Conservation (phyloP, 2,329 filamentous ascomycete genomes). For the Ophiobolus disseminans region DNA sequence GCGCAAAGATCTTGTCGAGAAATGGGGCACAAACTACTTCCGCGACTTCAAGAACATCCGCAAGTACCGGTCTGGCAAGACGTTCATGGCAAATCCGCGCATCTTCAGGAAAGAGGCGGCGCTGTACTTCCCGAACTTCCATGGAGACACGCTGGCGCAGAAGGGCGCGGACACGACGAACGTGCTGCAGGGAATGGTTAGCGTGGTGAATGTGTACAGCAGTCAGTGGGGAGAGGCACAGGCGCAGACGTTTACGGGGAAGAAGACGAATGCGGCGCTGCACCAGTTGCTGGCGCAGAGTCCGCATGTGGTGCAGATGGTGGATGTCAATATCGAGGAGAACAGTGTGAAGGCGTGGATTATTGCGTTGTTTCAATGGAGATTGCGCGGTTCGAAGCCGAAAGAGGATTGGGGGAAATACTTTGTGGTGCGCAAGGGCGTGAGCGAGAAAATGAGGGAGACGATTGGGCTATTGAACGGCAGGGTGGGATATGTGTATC, state of each 20-base stretch:
- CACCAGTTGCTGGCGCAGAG: slow-evolving; percentile 65
- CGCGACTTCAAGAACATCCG: slow-evolving; percentile 91
- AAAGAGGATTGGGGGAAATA: slow-evolving; percentile 63
- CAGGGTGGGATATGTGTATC: slow-evolving; percentile 92
- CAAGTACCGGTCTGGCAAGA: slow-evolving; percentile 80
- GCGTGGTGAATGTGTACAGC: slow-evolving; percentile 81
- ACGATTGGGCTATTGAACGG: slow-evolving; percentile 77
- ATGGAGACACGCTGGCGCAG: slow-evolving; percentile 73
- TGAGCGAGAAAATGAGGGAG: slow-evolving; percentile 64
- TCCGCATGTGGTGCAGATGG: slow-evolving; percentile 69
- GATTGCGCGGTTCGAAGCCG: slow-evolving; percentile 56
- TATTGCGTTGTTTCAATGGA: slow-evolving; percentile 61
- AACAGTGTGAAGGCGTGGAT: slow-evolving; percentile 70
- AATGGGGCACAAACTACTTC: slow-evolving; percentile 89
- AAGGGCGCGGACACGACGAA: slow-evolving; percentile 72
- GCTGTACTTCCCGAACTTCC: slow-evolving; percentile 92
- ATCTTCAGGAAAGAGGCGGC: slow-evolving; percentile 83
- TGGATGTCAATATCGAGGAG: slow-evolving; percentile 89
- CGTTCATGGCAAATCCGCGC: slow-evolving; percentile 83
- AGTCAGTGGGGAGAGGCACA: slow-evolving; percentile 87
- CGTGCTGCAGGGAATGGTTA: slow-evolving; percentile 73
- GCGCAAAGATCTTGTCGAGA: slow-evolving; percentile 75
- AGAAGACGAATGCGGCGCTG: slow-evolving; percentile 72
- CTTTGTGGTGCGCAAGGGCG: slow-evolving; percentile 65
- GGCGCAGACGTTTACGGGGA: slow-evolving; percentile 70